These are phyloP conservation scores for Pyricularia sp. DNA, from an alignment of 2,329 filamentous ascomycete genomes.

Conservation along the genomic window DNA sequence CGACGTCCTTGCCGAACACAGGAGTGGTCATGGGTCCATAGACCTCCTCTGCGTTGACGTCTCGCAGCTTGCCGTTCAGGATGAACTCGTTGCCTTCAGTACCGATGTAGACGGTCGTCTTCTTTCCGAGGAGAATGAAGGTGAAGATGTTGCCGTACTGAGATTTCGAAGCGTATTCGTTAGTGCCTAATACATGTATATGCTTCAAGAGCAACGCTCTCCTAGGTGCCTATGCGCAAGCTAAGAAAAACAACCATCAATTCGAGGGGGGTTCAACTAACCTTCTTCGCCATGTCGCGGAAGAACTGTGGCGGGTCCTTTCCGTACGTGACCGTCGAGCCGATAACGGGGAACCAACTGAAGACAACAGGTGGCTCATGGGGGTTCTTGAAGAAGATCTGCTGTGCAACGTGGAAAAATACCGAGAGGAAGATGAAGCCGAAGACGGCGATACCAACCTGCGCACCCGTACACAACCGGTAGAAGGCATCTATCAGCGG, in stretches of 20 bases:
- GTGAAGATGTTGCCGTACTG: conserved; percentile 41
- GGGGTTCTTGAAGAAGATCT: conserved; percentile 69
- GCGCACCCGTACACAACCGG: conserved; percentile 31
- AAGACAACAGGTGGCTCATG: conserved; percentile 74
- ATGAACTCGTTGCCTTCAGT: conserved; percentile 41
- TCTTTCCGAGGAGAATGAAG: conserved; percentile 37
- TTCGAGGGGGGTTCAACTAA: conserved; percentile 18
- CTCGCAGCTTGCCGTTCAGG: conserved; percentile 38
- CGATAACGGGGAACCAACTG: conserved; percentile 71
- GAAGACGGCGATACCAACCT: conserved; percentile 31
- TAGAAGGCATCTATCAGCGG: conserved; percentile 37
- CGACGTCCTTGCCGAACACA: conserved; percentile 63
- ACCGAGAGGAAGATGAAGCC: conserved; percentile 42
- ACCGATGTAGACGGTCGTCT: conserved; percentile 37
- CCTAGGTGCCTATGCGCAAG: background rate
- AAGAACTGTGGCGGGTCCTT: conserved; percentile 92
- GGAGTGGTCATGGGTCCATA: conserved; percentile 37
- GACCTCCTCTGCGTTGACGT: conserved; percentile 41
- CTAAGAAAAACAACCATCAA: background rate
- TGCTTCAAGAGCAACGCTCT: background rate
- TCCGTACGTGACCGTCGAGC: conserved; percentile 86
- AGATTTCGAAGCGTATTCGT: background rate
- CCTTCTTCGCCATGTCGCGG: conserved; percentile 54
- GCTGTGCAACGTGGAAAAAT: conserved; percentile 64
- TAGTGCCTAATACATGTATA: background rate